phyloP scores from a whole-genome alignment of 805 yeast species.

The Barnettozyma californica region DNA sequence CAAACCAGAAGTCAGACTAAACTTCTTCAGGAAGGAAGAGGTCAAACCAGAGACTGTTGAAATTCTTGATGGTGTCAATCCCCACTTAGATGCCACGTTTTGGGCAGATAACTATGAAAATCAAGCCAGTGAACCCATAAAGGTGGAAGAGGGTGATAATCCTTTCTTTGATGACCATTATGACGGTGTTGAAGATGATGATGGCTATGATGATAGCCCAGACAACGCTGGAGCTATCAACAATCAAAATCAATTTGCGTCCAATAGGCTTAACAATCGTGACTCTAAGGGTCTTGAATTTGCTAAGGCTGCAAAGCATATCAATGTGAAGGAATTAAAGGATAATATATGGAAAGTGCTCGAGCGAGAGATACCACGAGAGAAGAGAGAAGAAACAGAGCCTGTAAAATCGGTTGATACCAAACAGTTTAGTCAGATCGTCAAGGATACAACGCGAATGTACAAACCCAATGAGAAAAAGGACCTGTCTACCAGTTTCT shows the following conservation, averaged over 20 bases:
- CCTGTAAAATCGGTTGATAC: conserved; percentile 4
- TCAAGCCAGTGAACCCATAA: conserved; percentile 27
- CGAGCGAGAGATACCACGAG: conserved; percentile 12
- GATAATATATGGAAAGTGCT: conserved; percentile 69
- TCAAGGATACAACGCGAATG: conserved; percentile 41
- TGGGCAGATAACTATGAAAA: conserved; percentile 64
- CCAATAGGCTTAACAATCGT: conserved; percentile 29
- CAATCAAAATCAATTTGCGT: conserved; percentile 26
- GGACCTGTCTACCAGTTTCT: conserved; percentile 79
- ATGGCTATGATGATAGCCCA: conserved; percentile 3
- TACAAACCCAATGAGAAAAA: conserved; percentile 53
- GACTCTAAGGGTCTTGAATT: conserved; percentile 36
- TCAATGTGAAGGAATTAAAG: conserved; percentile 68
- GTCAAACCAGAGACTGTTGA: not conserved
- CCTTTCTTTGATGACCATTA: conserved; percentile 13
- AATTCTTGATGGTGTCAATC: conserved; percentile 19
- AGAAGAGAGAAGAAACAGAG: not conserved
- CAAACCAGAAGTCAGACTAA: conserved; percentile 51
- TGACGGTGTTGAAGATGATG: conserved; percentile 23
- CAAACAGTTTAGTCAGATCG: conserved; percentile 39
- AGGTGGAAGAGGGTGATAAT: conserved; percentile 28
- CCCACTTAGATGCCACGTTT: conserved; percentile 56
- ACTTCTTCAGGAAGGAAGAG: conserved; percentile 21
- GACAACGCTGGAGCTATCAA: conserved; percentile 18
- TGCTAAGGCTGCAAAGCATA: conserved; percentile 71